Conservation (phyloP, 768 basidiomycete species). For the Scleroderma bovista region DNA sequence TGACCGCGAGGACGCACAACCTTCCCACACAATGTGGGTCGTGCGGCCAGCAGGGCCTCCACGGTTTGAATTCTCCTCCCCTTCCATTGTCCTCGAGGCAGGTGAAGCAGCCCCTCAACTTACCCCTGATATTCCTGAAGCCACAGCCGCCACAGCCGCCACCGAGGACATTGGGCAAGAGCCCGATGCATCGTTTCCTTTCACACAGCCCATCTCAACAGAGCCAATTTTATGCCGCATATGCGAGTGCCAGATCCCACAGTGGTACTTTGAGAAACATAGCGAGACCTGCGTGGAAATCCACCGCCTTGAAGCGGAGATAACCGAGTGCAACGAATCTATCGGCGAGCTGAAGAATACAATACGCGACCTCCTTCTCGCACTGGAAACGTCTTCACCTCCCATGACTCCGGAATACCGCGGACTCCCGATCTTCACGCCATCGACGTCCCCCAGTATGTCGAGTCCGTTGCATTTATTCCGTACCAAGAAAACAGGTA, state of each 20-base stretch:
- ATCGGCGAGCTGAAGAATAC: slow-evolving; percentile 83
- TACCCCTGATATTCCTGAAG: too few species aligned
- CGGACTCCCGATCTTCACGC: slow-evolving; percentile 78
- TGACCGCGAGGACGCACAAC: slow-evolving; percentile 80
- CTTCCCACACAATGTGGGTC: slow-evolving; percentile 98
- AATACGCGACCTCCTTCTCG: slow-evolving; percentile 68
- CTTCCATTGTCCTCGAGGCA: slow-evolving; percentile 51
- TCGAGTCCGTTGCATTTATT: slow-evolving; percentile 76
- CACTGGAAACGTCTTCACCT: slow-evolving; percentile 73
- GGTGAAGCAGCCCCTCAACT: slow-evolving; percentile 37
- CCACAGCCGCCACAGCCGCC: slow-evolving; percentile 38
- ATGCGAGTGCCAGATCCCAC: slow-evolving; percentile 93
- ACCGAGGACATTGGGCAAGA: slow-evolving; percentile 36
- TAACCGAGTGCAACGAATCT: slow-evolving; percentile 89
- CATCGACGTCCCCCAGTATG: slow-evolving; percentile 64
- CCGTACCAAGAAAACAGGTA: slow-evolving; percentile 71
- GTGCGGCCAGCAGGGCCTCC: slow-evolving; percentile 76
- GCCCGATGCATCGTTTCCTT: slow-evolving; percentile 67
- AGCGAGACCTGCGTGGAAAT: slow-evolving; percentile 98
- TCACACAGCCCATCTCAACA: slow-evolving; percentile 69
- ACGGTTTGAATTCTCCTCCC: slow-evolving; percentile 61
- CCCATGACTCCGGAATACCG: slow-evolving; percentile 71
- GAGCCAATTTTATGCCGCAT: slow-evolving; percentile 92
- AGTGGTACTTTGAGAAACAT: slow-evolving; percentile 99
- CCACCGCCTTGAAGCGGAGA: slow-evolving; percentile 94